Evolutionary conservation across 2,329 filamentous ascomycete genomes (phyloP).

Genomic region (Colletotrichum siamense): DNA sequence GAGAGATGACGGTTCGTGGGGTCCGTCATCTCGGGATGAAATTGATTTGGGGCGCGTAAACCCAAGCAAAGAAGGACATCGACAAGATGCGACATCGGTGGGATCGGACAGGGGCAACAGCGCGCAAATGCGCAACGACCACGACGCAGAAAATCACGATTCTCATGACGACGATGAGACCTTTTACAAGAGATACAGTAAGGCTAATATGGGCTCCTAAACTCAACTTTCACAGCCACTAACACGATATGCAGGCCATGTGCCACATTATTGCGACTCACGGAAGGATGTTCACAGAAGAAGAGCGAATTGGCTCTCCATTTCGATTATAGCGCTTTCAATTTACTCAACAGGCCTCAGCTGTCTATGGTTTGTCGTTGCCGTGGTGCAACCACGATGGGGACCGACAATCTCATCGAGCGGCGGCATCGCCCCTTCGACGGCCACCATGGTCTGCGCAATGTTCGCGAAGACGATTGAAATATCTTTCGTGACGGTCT

Average conservation of each 20-base stretch:
- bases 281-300: conserved; percentile 33
- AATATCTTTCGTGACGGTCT: conserved; percentile 77
- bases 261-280: conserved; percentile 38
- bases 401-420: conserved; percentile 60
- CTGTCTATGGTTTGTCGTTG: conserved; percentile 69
- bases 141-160: neutral
- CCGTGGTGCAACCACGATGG: conserved; percentile 67
- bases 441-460: conserved; percentile 71
- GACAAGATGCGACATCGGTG: neutral
- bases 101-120: neutral
- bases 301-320: conserved; percentile 52
- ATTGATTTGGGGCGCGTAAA: neutral
- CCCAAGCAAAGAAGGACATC: neutral
- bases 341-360: conserved; percentile 69
- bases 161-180: conserved; percentile 28
- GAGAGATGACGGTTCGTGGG: neutral
- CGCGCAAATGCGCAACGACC: neutral
- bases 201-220: neutral
- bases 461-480: conserved; percentile 80
- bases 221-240: neutral
- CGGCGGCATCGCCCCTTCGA: conserved; percentile 62
- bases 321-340: conserved; percentile 53
- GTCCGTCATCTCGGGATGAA: neutral
- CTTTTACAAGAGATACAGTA: conserved; percentile 37
- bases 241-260: conserved; percentile 22